Evolutionary conservation across 495 filamentous ascomycete genomes (phyloP).

Genomic region (Trypethelium eluteriae): DNA sequence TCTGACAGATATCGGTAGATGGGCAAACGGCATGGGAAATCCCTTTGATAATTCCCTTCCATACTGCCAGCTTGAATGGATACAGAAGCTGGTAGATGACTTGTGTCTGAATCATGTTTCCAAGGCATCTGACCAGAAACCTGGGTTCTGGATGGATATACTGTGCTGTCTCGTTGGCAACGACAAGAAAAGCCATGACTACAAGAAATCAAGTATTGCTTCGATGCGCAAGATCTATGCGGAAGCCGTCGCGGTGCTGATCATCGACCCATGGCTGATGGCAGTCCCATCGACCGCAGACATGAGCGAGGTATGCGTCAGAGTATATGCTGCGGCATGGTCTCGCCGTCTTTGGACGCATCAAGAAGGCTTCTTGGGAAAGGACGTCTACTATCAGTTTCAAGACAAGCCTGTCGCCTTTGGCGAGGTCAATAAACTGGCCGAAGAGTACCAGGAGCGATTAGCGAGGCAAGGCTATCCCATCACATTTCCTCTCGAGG

Average conservation of each 20-base stretch:
- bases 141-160: conserved; percentile 22
- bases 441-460: conserved; percentile 9
- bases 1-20: conserved; percentile 15
- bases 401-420: conserved; percentile 20
- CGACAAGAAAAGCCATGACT: conserved; percentile 11
- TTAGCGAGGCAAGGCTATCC: conserved; percentile 12
- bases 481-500: conserved; percentile 11
- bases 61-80: conserved; percentile 18
- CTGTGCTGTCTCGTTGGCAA: conserved; percentile 15
- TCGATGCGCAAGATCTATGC: conserved; percentile 16
- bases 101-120: conserved; percentile 14
- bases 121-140: conserved; percentile 10
- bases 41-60: conserved; percentile 25
- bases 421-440: conserved; percentile 10
- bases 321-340: conserved; percentile 26
- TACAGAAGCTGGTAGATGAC: conserved; percentile 17
- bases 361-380: conserved; percentile 30
- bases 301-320: conserved; percentile 22
- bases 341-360: conserved; percentile 31
- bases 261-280: conserved; percentile 16
- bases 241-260: conserved; percentile 13
- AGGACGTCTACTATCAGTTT: conserved; percentile 26
- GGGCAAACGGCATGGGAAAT: conserved; percentile 27
- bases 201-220: conserved; percentile 12
- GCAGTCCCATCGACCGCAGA: conserved; percentile 14